Evolutionary conservation across 1,284 basidiomycete genomes (phyloP), one percentile per base, ranked within the genome.

Genomic region (Boletus sp.): DNA sequence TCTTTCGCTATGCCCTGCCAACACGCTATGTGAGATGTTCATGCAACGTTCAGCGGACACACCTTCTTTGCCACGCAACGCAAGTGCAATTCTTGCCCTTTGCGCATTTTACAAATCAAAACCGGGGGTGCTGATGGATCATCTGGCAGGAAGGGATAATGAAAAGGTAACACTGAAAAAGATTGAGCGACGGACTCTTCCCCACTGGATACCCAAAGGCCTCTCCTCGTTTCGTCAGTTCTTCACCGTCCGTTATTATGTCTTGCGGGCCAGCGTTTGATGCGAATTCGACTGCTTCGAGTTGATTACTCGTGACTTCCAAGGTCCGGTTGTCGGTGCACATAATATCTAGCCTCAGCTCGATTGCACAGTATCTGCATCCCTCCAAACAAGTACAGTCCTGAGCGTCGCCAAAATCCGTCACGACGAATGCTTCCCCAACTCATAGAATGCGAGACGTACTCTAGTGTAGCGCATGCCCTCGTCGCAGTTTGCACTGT

Each of bases 11-110:
- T 89, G 23, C 95, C 95, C 91, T 96, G 57, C 16, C 38, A 35
- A 26, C 8, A 16, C 30, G 22, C 17, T 44, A 23, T 33, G 51
- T 47, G 12, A 41, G 44, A 45, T 19, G 22, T 6, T 35, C 17
- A 32, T 26, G 17, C 47, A 29, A 46, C 30, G 47, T 38, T 48
- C 47, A 37, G 46, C 13, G 6, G 6, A 25, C 52, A 19, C 50
- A 90, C 91, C 81, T 97, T 98, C 69, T 94, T 93, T 3, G 94
- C 96, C 48, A 91, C 83, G 67, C 95, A 98, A 30, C 78, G 78
- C 47, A 95, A 65, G 62, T 82, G 88, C 32, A 99, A 74, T 67
- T 95, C 91, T 68, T 99, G 96, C 0, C 94, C 94, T 69, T 91
- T 91, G 38, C 91, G 83, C 50, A 99, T 86, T 68, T 96, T 97